phyloP scores from a whole-genome alignment of 257 asterid species.

The Capsicum pubescens region DNA sequence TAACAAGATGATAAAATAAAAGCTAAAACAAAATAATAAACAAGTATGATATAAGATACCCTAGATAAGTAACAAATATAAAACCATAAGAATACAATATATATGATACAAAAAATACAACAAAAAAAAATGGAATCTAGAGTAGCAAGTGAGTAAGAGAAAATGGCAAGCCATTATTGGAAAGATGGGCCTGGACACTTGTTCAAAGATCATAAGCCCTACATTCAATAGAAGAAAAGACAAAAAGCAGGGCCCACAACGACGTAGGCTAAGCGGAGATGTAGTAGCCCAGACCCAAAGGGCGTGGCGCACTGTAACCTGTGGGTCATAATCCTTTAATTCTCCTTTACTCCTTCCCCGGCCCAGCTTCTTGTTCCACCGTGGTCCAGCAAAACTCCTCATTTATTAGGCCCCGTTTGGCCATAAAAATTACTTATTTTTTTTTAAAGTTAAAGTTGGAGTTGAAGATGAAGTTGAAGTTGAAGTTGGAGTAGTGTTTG shows the following conservation, averaged over 20 bases:
- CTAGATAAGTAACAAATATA: too few relatives aligned
- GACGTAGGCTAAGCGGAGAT: background rate
- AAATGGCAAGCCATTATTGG: background rate
- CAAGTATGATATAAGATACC: too few relatives aligned
- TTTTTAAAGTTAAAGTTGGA: too few relatives aligned
- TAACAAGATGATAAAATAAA: too few relatives aligned
- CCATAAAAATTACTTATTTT: too few relatives aligned
- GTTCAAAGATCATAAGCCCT: background rate
- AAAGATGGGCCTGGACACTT: background rate
- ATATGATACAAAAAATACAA: too few relatives aligned
- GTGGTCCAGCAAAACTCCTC: constrained; percentile 58
- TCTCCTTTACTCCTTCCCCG: constrained; percentile 36
- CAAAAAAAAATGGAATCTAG: too few relatives aligned
- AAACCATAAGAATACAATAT: too few relatives aligned
- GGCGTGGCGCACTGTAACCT: background rate
- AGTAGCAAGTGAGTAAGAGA: too few relatives aligned
- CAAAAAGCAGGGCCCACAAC: background rate
- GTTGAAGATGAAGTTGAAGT: too few relatives aligned
- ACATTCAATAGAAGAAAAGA: background rate
- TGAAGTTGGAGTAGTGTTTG: too few relatives aligned
- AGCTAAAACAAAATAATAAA: too few relatives aligned
- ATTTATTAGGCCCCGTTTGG: background rate
- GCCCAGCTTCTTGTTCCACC: constrained; percentile 27
- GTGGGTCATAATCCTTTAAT: constrained; percentile 49
- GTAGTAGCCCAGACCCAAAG: background rate